Evolutionary conservation across 2,329 filamentous ascomycete genomes (phyloP), one percentile per base, ranked within the genome.

Genomic region (Scedosporium boydii): DNA sequence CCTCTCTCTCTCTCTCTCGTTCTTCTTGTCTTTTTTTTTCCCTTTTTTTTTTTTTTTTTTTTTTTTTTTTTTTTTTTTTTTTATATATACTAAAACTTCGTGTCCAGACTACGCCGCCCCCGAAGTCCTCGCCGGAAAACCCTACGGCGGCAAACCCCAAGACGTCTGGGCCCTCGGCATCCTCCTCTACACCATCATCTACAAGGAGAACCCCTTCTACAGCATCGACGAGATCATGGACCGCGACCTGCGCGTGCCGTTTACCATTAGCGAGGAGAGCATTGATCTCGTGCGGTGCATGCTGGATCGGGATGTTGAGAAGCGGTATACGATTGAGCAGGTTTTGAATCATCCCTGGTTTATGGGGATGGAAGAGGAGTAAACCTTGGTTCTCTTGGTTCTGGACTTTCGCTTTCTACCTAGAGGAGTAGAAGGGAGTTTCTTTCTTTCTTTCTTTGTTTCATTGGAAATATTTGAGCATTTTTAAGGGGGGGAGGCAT

Each of bases 121-220:
- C n/a, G 95, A 99, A 78, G 95, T 99, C 62, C 83, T 99, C 58
- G 92, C 92, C 63, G 95, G 95, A 58, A 89, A 88, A 68, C 89
- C 93, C 16, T 99, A 99, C 76, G 86, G 89, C 67, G 95, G 95
- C 70, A 96, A 96, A 75, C 93, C 96, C 74, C 95, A 99, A 78
- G 95, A 99, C 71, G 92, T 99, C 34, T 99, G 95, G 95, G 95
- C 95, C 0, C 82, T 99, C 16, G 95, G 95, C 26, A 98, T 99
- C 70, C 83, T 99, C 27, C 85, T 99, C 14, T 99, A 99, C 79
- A 99, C 95, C 29, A 97, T 99, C 71, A 89, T 98, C 70, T 99
- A 99, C 82, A 99, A 98, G 77, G 95, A 99, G 77, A 99, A 99
- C 71, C 93, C 95, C 0, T 99, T 97, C 75, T 98, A 98, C 82